A percentile compares a stretch with the other conserved stretches of the same genome.
Evolutionary conservation across 2,329 filamentous ascomycete species (phyloP).

Genomic region (Setomelanomma holmii): DNA sequence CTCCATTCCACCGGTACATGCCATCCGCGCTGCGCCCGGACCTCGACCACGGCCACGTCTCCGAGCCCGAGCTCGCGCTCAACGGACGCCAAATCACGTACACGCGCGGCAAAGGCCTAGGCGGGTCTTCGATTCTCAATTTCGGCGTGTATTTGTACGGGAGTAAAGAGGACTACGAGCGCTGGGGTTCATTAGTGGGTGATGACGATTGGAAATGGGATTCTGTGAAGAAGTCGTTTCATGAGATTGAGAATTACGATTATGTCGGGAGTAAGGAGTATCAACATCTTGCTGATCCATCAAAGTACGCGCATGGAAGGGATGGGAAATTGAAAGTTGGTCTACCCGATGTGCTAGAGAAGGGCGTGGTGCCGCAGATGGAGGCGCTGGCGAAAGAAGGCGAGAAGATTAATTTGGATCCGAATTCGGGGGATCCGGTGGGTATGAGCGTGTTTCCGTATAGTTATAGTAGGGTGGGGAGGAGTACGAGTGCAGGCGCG

Average conservation of each 20-base stretch:
- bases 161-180: slow-evolving; percentile 66
- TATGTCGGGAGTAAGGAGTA: slow-evolving; percentile 37
- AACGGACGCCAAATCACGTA: slow-evolving; percentile 52
- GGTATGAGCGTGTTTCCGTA: slow-evolving; percentile 37
- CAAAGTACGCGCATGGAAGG: slow-evolving; percentile 56
- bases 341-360: slow-evolving; percentile 62
- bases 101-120: slow-evolving; percentile 58
- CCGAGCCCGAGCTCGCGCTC: slow-evolving; percentile 39
- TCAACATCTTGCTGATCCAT: slow-evolving; percentile 58
- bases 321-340: slow-evolving; percentile 33
- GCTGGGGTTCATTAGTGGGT: slow-evolving; percentile 63
- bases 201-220: slow-evolving; percentile 66
- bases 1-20: slow-evolving; percentile 64
- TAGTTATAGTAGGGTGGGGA: slow-evolving; percentile 49
- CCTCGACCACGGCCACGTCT: slow-evolving; percentile 60
- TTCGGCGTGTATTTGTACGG: slow-evolving; percentile 55
- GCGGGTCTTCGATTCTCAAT: slow-evolving; percentile 58
- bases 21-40: slow-evolving; percentile 52
- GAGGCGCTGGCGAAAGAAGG: slow-evolving; percentile 64
- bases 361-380: slow-evolving; percentile 61
- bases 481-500: slow-evolving; percentile 43
- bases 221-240: slow-evolving; percentile 59
- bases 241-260: slow-evolving; percentile 63
- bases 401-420: slow-evolving; percentile 63
- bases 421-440: slow-evolving; percentile 48